Conservation (phyloP, 768 basidiomycete genomes). For the Naganishia antarctica region DNA sequence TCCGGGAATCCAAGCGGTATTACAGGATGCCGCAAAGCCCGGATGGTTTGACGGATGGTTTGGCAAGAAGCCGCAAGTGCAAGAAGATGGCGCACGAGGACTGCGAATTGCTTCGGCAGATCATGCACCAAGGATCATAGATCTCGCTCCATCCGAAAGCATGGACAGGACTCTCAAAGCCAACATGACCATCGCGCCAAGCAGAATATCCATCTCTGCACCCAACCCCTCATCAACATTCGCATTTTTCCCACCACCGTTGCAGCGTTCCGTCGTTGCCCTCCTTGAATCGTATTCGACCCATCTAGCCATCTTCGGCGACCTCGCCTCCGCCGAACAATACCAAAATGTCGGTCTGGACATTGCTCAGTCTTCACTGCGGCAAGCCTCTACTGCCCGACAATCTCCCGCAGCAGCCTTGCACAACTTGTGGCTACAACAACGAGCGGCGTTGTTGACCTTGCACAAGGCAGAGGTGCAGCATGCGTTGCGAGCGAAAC, state of each 20-base stretch:
- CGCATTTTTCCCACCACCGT: slow-evolving; percentile 28
- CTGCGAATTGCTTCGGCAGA: background rate
- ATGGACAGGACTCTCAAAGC: slow-evolving; percentile 7
- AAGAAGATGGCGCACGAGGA: background rate
- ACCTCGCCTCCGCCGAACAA: slow-evolving; percentile 31
- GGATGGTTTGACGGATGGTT: slow-evolving; percentile 21
- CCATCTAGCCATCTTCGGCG: slow-evolving; percentile 31
- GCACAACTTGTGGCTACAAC: slow-evolving; percentile 38
- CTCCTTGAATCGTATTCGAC: slow-evolving; percentile 41
- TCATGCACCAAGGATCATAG: background rate
- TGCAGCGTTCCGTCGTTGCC: slow-evolving; percentile 39
- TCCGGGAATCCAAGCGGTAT: background rate
- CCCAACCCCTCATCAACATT: background rate
- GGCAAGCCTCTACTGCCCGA: background rate
- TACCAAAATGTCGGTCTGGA: slow-evolving; percentile 30
- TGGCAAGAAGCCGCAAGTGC: background rate
- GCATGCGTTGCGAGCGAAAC: slow-evolving; percentile 30
- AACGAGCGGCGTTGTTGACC: slow-evolving; percentile 35
- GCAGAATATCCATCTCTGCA: no score
- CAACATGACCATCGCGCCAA: background rate
- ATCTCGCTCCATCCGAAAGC: slow-evolving; percentile 4
- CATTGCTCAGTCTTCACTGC: background rate
- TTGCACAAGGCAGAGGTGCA: slow-evolving; percentile 40
- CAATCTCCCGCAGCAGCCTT: slow-evolving; percentile 31
- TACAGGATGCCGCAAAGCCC: slow-evolving; percentile 2